phyloP scores from a whole-genome alignment of 768 basidiomycete species.

The Imleria badia region DNA sequence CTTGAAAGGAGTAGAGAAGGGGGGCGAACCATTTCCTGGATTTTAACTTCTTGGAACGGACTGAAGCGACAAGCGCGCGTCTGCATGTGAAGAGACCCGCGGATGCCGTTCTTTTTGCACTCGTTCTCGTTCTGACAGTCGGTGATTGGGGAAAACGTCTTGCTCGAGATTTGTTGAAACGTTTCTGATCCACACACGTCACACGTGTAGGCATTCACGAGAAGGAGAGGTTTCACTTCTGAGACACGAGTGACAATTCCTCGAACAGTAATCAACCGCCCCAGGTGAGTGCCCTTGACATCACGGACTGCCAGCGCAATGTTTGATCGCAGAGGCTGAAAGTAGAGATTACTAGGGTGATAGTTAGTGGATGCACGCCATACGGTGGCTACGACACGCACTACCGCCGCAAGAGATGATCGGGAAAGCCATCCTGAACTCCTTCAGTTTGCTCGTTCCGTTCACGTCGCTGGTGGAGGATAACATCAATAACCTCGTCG shows the following conservation, averaged over 20 bases:
- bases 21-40: constrained; percentile 89
- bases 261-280: constrained; percentile 90
- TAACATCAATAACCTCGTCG: constrained; percentile 95
- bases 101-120: constrained; percentile 83
- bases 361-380: constrained; percentile 5
- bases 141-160: constrained; percentile 83
- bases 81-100: constrained; percentile 96
- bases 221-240: constrained; percentile 95
- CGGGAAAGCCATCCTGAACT: constrained; percentile 78
- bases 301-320: constrained; percentile 86
- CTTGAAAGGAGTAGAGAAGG: not conserved
- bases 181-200: constrained; percentile 98
- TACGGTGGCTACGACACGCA: constrained; percentile 45
- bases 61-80: constrained; percentile 96
- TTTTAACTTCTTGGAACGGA: constrained; percentile 98
- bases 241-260: constrained; percentile 99
- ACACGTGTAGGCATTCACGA: constrained; percentile 98
- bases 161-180: constrained; percentile 94
- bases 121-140: constrained; percentile 87
- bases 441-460: constrained; percentile 81
- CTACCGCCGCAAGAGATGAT: constrained; percentile 93
- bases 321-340: constrained; percentile 79
- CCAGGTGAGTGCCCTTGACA: constrained; percentile 83
- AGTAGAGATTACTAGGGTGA: constrained; percentile 81
- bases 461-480: constrained; percentile 89